Percentiles rank a stretch among this genome's conserved stretches.
Evolutionary conservation across 2,329 filamentous ascomycete genomes (phyloP).

Genomic region (Claviceps spartinae): DNA sequence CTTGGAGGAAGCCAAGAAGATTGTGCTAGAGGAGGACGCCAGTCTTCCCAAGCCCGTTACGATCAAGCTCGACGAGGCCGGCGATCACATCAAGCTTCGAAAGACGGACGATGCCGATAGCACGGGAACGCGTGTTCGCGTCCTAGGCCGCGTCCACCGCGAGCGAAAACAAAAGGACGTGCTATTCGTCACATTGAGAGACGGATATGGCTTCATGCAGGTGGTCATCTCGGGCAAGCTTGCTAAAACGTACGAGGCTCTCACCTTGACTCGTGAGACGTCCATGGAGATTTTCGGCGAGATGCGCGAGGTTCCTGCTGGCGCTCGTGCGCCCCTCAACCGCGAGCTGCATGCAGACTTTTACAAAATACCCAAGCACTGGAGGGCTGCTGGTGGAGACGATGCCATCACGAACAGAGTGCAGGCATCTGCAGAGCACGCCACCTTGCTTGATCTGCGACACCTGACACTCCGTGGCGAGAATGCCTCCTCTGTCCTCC

Average conservation of each 20-base stretch:
- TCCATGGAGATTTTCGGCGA: slow-evolving; percentile 74
- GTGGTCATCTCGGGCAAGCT: slow-evolving; percentile 53
- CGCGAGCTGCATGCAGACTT: slow-evolving; percentile 86
- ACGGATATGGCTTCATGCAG: slow-evolving; percentile 46
- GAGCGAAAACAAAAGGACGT: slow-evolving; percentile 71
- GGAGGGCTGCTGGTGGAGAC: slow-evolving; percentile 65
- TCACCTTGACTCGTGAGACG: slow-evolving; percentile 78
- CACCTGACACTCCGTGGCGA: slow-evolving; percentile 80
- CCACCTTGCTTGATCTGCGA: slow-evolving; percentile 60
- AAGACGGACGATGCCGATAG: slow-evolving; percentile 26
- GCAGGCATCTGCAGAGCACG: slow-evolving; percentile 39
- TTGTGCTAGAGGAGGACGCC: slow-evolving; percentile 53
- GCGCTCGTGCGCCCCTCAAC: slow-evolving; percentile 65
- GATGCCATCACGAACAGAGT: slow-evolving; percentile 80
- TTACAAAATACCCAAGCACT: slow-evolving; percentile 57
- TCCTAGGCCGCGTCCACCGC: slow-evolving; percentile 71
- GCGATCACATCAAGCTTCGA: slow-evolving; percentile 18
- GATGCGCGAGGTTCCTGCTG: slow-evolving; percentile 66
- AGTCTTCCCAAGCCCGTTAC: slow-evolving; percentile 65
- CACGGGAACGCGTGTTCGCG: slow-evolving; percentile 62
- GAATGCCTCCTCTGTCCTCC: slow-evolving; percentile 71
- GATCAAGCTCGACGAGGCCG: slow-evolving; percentile 37
- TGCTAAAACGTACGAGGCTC: slow-evolving; percentile 80
- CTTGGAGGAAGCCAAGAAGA: slow-evolving; percentile 65
- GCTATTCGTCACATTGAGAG: slow-evolving; percentile 73